Evolutionary conservation across 495 filamentous ascomycete genomes (phyloP), one percentile per base, ranked within the genome.

Genomic region (Bacidia rubella): DNA sequence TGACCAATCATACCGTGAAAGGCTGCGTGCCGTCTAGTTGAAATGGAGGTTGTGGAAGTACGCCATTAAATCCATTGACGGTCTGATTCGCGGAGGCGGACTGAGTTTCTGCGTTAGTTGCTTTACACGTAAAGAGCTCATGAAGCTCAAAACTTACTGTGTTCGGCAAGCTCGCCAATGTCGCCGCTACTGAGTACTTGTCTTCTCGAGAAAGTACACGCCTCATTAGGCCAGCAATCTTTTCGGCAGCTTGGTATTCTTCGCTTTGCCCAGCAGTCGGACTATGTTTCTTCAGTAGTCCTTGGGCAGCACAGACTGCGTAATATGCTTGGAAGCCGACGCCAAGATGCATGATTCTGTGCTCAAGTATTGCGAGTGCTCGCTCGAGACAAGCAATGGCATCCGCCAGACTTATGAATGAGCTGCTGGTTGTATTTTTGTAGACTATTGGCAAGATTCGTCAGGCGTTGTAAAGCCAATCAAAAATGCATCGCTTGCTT

Each of bases 271-370:
- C 0, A 50, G 15, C 10, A 15, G 26, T 35, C n/a, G 24, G 41
- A 7, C 25, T 27, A 22, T 19, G 22, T 12, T 51, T 51, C 46
- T 51, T 57, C 2, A 57, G 35, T 10, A 57, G 26, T 3, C 55
- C 55, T 12, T 49, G 53, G 10, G 43, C 40, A 4, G 66, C 65
- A 3, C 61, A 63, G 23, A 66, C 61, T 47, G 63, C 66, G 60
- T 64, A 68, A 41, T 65, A 62, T 19, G 62, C 56, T 4, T 61
- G 66, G 5, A 61, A 56, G 21, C 62, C 66, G 11, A 64, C 59
- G 38, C 65, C 65, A 15, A 63, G 47, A 24, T 54, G 57, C 9
- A 52, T 58, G 17, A 66, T 63, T 17, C 60, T 62, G 10, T 66
- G 54, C 43, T 65, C 62, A 0, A 66, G 56, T 39, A 67, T 52